Percentiles rank a stretch among this genome's conserved stretches.
These are phyloP conservation scores for Colletotrichum liriopes DNA, from an alignment of 2,329 filamentous ascomycete species.

Conservation along the genomic window DNA sequence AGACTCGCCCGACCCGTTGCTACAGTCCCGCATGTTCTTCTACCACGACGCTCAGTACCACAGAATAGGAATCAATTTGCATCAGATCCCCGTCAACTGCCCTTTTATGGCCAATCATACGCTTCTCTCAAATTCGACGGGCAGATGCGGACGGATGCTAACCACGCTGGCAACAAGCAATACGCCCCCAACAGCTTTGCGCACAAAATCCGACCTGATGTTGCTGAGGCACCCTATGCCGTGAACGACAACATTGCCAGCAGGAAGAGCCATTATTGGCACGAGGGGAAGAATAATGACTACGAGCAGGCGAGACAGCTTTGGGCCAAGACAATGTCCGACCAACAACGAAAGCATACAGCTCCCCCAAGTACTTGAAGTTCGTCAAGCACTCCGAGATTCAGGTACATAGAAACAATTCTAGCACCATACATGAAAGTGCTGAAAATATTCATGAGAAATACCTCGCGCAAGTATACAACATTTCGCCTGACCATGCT, in stretches of 20 bases:
- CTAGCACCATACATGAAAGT: neutral
- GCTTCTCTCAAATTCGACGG: slow-evolving; percentile 66
- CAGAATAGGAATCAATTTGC: slow-evolving; percentile 66
- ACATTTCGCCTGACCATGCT: slow-evolving; percentile 63
- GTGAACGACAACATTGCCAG: slow-evolving; percentile 65
- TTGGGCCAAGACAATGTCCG: slow-evolving; percentile 64
- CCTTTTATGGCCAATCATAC: slow-evolving; percentile 60
- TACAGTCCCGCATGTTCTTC: slow-evolving; percentile 66
- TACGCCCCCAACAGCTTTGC: slow-evolving; percentile 68
- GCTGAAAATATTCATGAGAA: slow-evolving; percentile 50
- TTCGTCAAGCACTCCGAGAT: slow-evolving; percentile 61
- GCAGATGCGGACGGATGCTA: slow-evolving; percentile 63
- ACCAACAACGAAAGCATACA: slow-evolving; percentile 58
- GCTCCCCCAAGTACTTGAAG: slow-evolving; percentile 59
- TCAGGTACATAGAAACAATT: slow-evolving; percentile 49
- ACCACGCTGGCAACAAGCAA: slow-evolving; percentile 62
- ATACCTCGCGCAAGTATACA: slow-evolving; percentile 68
- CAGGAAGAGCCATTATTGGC: slow-evolving; percentile 68
- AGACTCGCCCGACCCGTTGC: slow-evolving; percentile 62
- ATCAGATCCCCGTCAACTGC: slow-evolving; percentile 62
- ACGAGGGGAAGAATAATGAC: slow-evolving; percentile 67
- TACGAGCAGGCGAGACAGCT: slow-evolving; percentile 67
- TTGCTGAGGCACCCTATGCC: slow-evolving; percentile 64
- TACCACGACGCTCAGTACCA: slow-evolving; percentile 67
- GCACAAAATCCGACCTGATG: slow-evolving; percentile 66